A percentile compares a stretch with the other conserved stretches of the same genome.
phyloP scores from a whole-genome alignment of 1,139 yeast genomes.

The Meyerozyma sp. region DNA sequence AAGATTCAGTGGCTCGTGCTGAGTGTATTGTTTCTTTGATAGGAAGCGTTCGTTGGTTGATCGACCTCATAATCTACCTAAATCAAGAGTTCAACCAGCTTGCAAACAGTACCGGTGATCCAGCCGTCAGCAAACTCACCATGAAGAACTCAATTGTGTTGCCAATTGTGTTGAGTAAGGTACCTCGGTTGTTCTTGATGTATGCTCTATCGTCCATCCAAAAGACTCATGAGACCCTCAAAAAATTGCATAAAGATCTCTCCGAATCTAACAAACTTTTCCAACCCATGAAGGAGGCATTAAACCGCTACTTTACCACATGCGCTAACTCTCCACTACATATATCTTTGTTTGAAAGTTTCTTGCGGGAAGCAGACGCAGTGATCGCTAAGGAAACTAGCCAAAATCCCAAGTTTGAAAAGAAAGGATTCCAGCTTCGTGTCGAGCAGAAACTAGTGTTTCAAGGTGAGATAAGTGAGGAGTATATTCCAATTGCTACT shows the following conservation, averaged over 20 bases:
- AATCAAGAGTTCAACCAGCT: conserved; percentile 61
- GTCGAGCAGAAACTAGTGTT: conserved; percentile 66
- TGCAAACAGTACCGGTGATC: conserved; percentile 16
- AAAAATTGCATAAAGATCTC: conserved; percentile 39
- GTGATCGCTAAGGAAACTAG: conserved; percentile 26
- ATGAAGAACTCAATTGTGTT: conserved; percentile 36
- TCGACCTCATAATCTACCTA: conserved; percentile 61
- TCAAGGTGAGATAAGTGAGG: conserved; percentile 52
- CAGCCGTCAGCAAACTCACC: conserved; percentile 19
- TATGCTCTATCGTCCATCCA: conserved; percentile 67
- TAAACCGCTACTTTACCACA: conserved; percentile 48
- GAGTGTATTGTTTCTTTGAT: conserved; percentile 56
- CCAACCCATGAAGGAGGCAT: conserved; percentile 51
- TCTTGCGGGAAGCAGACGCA: conserved; percentile 47
- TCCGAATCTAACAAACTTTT: conserved; percentile 37
- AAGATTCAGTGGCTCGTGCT: conserved; percentile 52
- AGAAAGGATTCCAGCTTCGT: conserved; percentile 25
- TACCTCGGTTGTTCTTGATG: conserved; percentile 65
- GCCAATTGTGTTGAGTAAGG: conserved; percentile 57
- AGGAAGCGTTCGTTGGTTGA: conserved; percentile 76
- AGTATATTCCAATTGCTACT: conserved; percentile 28
- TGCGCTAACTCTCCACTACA: conserved; percentile 54
- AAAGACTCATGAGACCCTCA: conserved; percentile 57
- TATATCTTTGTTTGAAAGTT: conserved; percentile 56
- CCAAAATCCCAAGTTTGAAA: not conserved